phyloP scores from a whole-genome alignment of 495 filamentous ascomycete genomes.

The Schizothecium vesticola region DNA sequence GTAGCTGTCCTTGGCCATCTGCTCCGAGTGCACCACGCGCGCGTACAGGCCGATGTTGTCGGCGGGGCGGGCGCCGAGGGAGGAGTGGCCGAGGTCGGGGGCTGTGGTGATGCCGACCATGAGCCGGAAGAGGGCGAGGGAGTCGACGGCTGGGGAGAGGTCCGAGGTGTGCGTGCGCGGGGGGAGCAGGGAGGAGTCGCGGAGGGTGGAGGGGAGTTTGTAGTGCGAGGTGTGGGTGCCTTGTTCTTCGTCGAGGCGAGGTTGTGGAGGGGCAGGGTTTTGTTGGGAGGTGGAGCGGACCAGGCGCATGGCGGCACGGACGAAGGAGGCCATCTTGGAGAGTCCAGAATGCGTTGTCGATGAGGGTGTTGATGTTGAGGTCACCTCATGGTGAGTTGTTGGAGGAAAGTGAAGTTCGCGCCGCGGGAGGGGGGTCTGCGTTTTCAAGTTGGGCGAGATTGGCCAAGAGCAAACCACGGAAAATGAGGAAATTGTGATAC shows the following conservation, averaged over 20 bases:
- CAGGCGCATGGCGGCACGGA: neutral
- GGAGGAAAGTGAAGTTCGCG: neutral
- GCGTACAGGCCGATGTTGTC: conserved; percentile 14
- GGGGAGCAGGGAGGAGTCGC: neutral
- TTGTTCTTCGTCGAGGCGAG: neutral
- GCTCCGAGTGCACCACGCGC: conserved; percentile 9
- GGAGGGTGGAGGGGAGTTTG: neutral
- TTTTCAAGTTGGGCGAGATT: neutral
- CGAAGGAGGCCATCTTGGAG: neutral
- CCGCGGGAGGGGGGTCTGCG: neutral
- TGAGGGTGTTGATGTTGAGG: neutral
- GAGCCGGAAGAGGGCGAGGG: conserved; percentile 3
- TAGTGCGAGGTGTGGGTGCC: neutral
- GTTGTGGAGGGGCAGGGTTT: neutral
- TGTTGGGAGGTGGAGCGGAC: neutral
- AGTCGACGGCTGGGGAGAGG: neutral
- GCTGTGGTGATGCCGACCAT: conserved; percentile 5
- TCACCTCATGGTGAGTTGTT: neutral
- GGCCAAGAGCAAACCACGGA: neutral
- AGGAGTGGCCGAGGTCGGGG: neutral
- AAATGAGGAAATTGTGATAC: neutral
- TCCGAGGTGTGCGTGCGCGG: neutral
- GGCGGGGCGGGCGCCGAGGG: conserved; percentile 1
- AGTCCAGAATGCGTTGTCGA: no score
- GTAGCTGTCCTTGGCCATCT: conserved; percentile 10